phyloP scores from a whole-genome alignment of 2,329 filamentous ascomycete species.

The Hyphodiscus sp. region DNA sequence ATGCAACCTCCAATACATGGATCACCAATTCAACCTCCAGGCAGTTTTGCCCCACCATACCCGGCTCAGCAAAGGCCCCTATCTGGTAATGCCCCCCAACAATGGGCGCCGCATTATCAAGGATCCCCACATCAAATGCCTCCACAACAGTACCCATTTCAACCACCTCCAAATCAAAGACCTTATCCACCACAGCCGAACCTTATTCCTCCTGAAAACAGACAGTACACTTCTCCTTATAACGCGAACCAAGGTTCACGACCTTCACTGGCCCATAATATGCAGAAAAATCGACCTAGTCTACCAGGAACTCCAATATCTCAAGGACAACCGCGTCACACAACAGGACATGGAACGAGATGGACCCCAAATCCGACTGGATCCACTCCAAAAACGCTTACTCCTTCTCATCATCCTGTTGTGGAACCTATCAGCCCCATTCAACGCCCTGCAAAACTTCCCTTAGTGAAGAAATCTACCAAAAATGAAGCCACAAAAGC shows the following conservation, averaged over 20 bases:
- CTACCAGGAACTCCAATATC: constrained; percentile 25
- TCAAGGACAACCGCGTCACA: constrained; percentile 8
- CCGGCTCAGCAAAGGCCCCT: constrained; percentile 18
- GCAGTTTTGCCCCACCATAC: constrained; percentile 14
- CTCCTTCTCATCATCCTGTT: constrained; percentile 44
- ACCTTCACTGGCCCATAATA: constrained; percentile 5
- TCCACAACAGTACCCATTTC: constrained; percentile 15
- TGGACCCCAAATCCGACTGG: constrained; percentile 53
- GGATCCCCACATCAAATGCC: constrained; percentile 3
- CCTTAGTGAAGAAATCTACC: constrained; percentile 18
- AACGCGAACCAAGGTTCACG: constrained; percentile 23
- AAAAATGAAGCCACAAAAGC: constrained; percentile 9
- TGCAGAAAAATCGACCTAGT: constrained; percentile 12
- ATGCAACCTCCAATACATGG: constrained; percentile 1
- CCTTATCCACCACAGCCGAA: constrained; percentile 19
- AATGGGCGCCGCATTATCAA: constrained; percentile 8
- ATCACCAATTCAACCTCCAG: constrained; percentile 11
- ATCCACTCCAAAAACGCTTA: constrained; percentile 45
- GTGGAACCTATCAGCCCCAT: constrained; percentile 55
- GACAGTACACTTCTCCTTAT: constrained; percentile 30
- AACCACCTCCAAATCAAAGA: constrained; percentile 14
- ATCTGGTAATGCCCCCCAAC: constrained; percentile 17
- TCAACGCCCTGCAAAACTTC: constrained; percentile 33
- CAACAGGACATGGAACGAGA: constrained; percentile 42
- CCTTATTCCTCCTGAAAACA: constrained; percentile 21